These are phyloP conservation scores for Elsinoe fawcettii DNA, from an alignment of 2,329 filamentous ascomycete species.

Conservation along the genomic window DNA sequence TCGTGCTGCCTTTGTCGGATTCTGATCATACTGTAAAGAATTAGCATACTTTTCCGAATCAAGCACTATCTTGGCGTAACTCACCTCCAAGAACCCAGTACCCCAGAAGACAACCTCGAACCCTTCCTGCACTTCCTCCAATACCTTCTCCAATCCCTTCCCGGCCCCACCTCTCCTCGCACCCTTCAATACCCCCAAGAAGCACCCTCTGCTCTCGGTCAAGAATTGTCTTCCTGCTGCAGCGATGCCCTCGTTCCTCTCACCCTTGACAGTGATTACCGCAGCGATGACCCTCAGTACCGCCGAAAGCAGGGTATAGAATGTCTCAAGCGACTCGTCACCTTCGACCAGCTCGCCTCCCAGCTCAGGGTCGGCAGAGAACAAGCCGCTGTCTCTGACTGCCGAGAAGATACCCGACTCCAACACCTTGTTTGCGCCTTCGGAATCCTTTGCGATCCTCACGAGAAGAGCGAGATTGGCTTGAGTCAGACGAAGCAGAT, in stretches of 20 bases:
- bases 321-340: slow-evolving; percentile 63
- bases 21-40: neutral
- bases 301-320: slow-evolving; percentile 75
- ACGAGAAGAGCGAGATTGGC: slow-evolving; percentile 76
- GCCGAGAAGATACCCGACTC: slow-evolving; percentile 81
- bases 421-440: slow-evolving; percentile 79
- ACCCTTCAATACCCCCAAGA: slow-evolving; percentile 78
- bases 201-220: slow-evolving; percentile 70
- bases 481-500: slow-evolving; percentile 55
- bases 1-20: neutral
- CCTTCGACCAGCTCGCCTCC: slow-evolving; percentile 60
- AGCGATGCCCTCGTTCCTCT: slow-evolving; percentile 66
- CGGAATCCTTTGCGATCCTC: slow-evolving; percentile 71
- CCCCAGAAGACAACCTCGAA: slow-evolving; percentile 76
- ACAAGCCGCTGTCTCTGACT: slow-evolving; percentile 74
- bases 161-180: slow-evolving; percentile 54
- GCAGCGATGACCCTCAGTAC: slow-evolving; percentile 76
- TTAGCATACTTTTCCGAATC: neutral
- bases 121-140: slow-evolving; percentile 74
- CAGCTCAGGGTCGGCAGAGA: slow-evolving; percentile 84
- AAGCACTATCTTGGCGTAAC: no score
- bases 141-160: slow-evolving; percentile 44
- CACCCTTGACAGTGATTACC: slow-evolving; percentile 70
- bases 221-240: slow-evolving; percentile 74
- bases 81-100: slow-evolving; percentile 79